A percentile compares a stretch with the other conserved stretches of the same genome.
phyloP scores from a whole-genome alignment of 2,329 filamentous ascomycete genomes.

The Paecilomyces variotii region DNA sequence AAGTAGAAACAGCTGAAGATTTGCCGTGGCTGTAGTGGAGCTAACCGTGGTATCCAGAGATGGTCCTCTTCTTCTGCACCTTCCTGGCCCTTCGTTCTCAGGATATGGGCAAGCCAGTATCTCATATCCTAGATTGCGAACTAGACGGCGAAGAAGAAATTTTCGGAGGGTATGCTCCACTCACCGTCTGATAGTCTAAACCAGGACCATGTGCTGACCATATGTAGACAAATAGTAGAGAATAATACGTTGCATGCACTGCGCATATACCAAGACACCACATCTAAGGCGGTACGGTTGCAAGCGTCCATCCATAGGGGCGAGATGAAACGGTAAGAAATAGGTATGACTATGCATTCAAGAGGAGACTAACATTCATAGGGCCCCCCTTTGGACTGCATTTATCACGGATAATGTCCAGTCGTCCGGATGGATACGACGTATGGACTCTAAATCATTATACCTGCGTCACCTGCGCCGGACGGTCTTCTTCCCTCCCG shows the following conservation, averaged over 20 bases:
- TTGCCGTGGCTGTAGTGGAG: not conserved
- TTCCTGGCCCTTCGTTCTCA: slow-evolving; percentile 52
- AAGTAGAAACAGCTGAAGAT: slow-evolving; percentile 8
- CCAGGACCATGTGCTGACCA: slow-evolving; percentile 8
- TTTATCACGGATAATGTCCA: slow-evolving; percentile 45
- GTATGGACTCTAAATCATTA: slow-evolving; percentile 34
- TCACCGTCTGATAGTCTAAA: not conserved
- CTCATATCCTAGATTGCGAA: slow-evolving; percentile 41
- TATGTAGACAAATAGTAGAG: slow-evolving; percentile 44
- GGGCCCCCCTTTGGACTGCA: slow-evolving; percentile 54
- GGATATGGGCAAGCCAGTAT: slow-evolving; percentile 36
- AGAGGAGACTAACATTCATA: slow-evolving; percentile 9
- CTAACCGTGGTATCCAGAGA: slow-evolving; percentile 26
- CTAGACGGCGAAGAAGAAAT: slow-evolving; percentile 40
- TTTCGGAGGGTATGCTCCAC: slow-evolving; percentile 40
- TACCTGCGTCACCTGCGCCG: slow-evolving; percentile 44
- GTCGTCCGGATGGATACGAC: slow-evolving; percentile 42
- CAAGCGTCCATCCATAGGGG: slow-evolving; percentile 50
- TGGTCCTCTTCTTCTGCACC: slow-evolving; percentile 51
- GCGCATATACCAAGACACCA: slow-evolving; percentile 45
- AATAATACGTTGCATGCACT: slow-evolving; percentile 46
- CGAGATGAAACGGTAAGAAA: slow-evolving; percentile 39
- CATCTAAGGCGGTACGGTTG: slow-evolving; percentile 46
- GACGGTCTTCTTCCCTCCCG: slow-evolving; percentile 44
- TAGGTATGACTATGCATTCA: not conserved